Evolutionary conservation across 2,329 filamentous ascomycete genomes (phyloP), one percentile per base, ranked within the genome.

Genomic region (Phoma sp.): DNA sequence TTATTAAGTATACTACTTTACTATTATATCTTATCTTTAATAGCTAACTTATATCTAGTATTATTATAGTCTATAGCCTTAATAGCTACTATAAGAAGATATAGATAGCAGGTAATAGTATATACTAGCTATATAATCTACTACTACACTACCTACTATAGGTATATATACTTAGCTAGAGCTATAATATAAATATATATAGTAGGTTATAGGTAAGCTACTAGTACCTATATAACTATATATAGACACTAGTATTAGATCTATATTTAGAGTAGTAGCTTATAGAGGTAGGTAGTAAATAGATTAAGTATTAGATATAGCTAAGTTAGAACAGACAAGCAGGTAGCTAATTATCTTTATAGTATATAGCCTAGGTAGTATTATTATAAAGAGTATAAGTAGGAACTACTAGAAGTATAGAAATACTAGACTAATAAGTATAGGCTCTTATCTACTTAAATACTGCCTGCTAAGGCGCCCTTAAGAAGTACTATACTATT

Each of bases 141-240:
- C 56, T 69, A 1, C 56, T 60, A 7, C 38, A 49, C 15, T 62
- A 73, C 33, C 42, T 76, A 12, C 62, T 64, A 5, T n/a, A n/a
- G 64, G 65, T 33, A 66, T 64, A 75, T 28, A 67, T 76, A 7
- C 58, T 75, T 28, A 66, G 56, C 25, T 77, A 66, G 49, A 74
- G 74, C 23, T 77, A 77, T 50, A 64, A 76, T 40, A 66, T 69
- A 12, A 67, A 70, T 33, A 69, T 67, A 23, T 59, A 67, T 53
- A 56, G 50, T 52, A 49, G 53, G 45, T 47, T 57, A 42, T 58
- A 51, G 63, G n/a, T 60, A 34, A 69, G 57, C 58, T 68, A 49
- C 40, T 55, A 63, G 57, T 71, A 68, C 57, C 63, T 77, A 9
- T 70, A 74, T 50, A 65, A 74, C 48, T 69, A 76, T 64, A 72